Percentiles rank a stretch among this genome's conserved stretches.
These are phyloP conservation scores for Ceratocystis ficicola DNA, from an alignment of 2,329 filamentous ascomycete genomes.

Conservation along the genomic window DNA sequence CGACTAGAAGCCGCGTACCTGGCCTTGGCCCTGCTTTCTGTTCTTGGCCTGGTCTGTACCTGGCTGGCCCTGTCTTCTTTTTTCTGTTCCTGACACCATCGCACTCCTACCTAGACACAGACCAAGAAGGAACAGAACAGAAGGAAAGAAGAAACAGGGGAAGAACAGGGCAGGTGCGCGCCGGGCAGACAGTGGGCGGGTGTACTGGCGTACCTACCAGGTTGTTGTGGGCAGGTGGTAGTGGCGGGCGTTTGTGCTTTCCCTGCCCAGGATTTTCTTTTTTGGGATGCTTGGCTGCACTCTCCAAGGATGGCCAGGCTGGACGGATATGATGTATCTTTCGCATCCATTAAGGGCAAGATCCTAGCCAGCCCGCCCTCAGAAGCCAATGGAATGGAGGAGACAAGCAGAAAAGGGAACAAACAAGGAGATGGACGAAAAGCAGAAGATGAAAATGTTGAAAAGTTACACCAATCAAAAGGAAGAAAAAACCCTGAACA, in stretches of 20 bases:
- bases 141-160: conserved; percentile 3
- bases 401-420: too few species aligned
- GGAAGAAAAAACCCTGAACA: background rate
- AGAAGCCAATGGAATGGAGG: too few species aligned
- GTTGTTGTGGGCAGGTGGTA: background rate
- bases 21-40: background rate
- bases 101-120: background rate
- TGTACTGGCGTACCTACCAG: background rate
- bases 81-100: background rate
- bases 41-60: conserved; percentile 3
- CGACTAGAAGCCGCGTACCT: conserved; percentile 5
- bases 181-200: background rate
- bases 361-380: too few species aligned
- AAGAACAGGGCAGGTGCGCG: conserved; percentile 2
- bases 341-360: too few species aligned
- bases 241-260: conserved; percentile 7
- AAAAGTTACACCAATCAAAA: background rate
- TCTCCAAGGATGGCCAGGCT: background rate
- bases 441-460: background rate
- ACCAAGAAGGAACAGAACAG: conserved; percentile 5
- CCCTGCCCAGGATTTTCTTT: background rate
- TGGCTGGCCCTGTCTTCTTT: conserved; percentile 7
- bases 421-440: too few species aligned
- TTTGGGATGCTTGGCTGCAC: background rate
- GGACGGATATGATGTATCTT: too few species aligned